These are phyloP conservation scores for Hymenoscyphus fraxineus DNA, from an alignment of 2,329 filamentous ascomycete genomes.

Conservation along the genomic window DNA sequence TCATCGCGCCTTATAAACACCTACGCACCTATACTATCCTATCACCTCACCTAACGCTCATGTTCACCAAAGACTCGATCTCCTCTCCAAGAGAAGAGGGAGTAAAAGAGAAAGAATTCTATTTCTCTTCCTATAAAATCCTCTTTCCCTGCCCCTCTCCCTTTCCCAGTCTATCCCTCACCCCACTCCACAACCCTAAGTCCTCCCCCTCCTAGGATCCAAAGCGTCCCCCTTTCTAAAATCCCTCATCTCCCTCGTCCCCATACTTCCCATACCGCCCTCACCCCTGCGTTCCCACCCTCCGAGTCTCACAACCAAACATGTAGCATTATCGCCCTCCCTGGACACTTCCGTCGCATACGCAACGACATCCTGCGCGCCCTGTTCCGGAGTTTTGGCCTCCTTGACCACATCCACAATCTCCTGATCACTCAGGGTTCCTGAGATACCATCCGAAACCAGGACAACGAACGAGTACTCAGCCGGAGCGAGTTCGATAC, in stretches of 20 bases:
- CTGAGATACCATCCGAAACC: conserved; percentile 84
- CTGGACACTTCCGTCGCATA: conserved; percentile 77
- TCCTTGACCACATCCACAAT: conserved; percentile 96
- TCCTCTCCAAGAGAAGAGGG: not conserved
- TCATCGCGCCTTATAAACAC: not conserved
- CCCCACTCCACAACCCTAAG: conserved; percentile 10
- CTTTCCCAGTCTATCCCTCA: not conserved
- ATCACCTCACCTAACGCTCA: no score
- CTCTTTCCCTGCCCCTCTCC: not conserved
- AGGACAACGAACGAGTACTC: conserved; percentile 89
- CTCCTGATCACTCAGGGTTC: conserved; percentile 84
- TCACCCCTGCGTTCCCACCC: conserved; percentile 72
- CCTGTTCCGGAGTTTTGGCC: conserved; percentile 84
- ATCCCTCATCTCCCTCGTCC: conserved; percentile 88
- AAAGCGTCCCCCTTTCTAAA: conserved; percentile 75
- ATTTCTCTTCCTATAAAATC: not conserved
- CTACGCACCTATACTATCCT: no score
- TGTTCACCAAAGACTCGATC: not conserved
- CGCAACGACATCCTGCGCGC: conserved; percentile 70
- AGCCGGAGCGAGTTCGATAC: conserved; percentile 73
- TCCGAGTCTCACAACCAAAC: conserved; percentile 62
- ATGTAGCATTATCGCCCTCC: conserved; percentile 65
- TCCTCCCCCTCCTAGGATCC: conserved; percentile 67
- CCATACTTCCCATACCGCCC: conserved; percentile 82
- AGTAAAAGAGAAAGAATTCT: not conserved